Base-by-base conservation (phyloP, 2,329 filamentous ascomycete genomes). In the Davidsoniella australis region DNA sequence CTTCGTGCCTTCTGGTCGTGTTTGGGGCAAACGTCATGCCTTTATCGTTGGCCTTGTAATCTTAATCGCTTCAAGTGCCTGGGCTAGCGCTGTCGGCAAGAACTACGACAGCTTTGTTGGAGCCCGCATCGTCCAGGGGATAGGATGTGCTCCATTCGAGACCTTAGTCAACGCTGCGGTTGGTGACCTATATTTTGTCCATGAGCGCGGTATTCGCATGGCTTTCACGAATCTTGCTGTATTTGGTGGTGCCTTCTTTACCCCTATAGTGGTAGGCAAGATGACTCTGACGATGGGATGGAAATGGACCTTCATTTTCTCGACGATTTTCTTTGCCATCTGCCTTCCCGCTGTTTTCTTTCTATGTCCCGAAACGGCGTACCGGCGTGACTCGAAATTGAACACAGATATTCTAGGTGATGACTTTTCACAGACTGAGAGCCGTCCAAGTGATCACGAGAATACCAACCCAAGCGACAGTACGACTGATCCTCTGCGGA, bases 1-100 rank as follows among this genome's bases (percentile, higher is more conserved):
- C 55, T 88, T 88, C 63, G 87, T 95, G 2, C 85, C 89, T 0
- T 85, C 82, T 1, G 86, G 85, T 17, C 77, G 88, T 51, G 81
- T 95, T 55, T 95, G 85, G 84, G 89, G 89, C 38, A 95, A 94
- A 64, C 75, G 88, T 39, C 89, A 95, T 66, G 67, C 87, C 14
- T 95, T 94, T 62, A 65, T 95, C 23, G 57, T 93, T 2, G 87
- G 86, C 6, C 79, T 80, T 42, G 55, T 84, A 44, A 71, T 94
- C 51, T 71, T 94, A 57, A 73, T 93, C 40, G 68, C 73, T 41
- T 82, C 81, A 51, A 84, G 79, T 56, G 76, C 74, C 5, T 95
- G 88, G 88, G 87, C 76, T 20, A 85, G 85, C 26, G 76, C 72
- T 0, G 77, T 75, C 36, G 72, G 75, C 9, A 70, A 68, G 38